A percentile compares a stretch with the other conserved stretches of the same genome.
phyloP scores from a whole-genome alignment of 192 early-diverging fungal species.

The Oehlia diaphana region DNA sequence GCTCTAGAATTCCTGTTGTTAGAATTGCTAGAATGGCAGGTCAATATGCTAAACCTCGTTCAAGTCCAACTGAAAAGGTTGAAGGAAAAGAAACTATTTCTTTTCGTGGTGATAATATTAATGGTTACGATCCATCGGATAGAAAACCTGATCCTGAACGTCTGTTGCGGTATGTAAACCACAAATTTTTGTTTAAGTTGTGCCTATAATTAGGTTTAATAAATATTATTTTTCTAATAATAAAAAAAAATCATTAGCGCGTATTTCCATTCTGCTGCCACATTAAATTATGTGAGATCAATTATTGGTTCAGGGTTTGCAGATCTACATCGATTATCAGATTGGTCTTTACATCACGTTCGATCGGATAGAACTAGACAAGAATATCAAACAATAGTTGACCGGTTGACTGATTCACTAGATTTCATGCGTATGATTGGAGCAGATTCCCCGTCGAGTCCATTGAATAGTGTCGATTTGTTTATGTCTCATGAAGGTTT shows the following conservation, averaged over 20 bases:
- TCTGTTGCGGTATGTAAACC: conserved; percentile 61
- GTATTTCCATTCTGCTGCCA: conserved; percentile 98
- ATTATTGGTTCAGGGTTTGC: conserved; percentile 83
- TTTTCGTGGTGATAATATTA: conserved; percentile 98
- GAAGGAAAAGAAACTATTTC: conserved; percentile 81
- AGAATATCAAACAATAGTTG: conserved; percentile 91
- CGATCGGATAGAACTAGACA: conserved; percentile 69
- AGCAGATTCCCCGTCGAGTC: conserved; percentile 57
- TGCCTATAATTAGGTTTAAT: neutral
- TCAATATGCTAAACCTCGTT: conserved; percentile 98
- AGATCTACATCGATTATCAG: conserved; percentile 87
- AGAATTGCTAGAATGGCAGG: conserved; percentile 98
- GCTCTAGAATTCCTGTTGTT: conserved; percentile 87
- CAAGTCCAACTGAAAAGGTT: conserved; percentile 84
- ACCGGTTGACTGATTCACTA: conserved; percentile 81
- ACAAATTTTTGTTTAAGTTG: neutral
- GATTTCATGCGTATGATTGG: conserved; percentile 96
- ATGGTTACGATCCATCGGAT: conserved; percentile 85
- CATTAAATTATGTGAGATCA: conserved; percentile 91
- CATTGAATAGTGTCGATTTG: conserved; percentile 82
- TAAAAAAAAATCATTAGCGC: conserved; percentile 47
- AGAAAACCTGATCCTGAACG: conserved; percentile 91
- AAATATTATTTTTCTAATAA: neutral
- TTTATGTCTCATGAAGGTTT: conserved; percentile 97
- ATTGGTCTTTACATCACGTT: conserved; percentile 92